Evolutionary conservation across 2,329 filamentous ascomycete genomes (phyloP), one percentile per base, ranked within the genome.

Genomic region (Penicillium italicum): DNA sequence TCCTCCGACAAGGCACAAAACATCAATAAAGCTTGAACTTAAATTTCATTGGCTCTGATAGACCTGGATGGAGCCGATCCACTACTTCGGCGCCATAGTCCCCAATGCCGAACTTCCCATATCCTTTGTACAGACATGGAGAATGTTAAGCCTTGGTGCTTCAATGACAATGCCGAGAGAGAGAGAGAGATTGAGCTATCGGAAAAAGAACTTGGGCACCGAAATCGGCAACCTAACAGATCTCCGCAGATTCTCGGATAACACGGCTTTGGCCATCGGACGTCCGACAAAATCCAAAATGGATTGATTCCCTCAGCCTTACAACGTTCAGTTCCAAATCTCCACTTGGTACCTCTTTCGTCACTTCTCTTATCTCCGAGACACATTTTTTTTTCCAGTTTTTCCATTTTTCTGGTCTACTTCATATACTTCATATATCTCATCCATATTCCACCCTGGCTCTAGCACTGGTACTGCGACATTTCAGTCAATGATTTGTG

Each of bases 241-340:
- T 9, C n/a, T 48, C 22, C 47, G 9, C 5, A n/a, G 24, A 24
- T 34, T 48, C 24, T 55, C 68, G 68, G 68, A 52, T 71, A 68
- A 61, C 36, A 64, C 68, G 68, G 68, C 65, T 66, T 60, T 20
- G 31, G 20, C 22, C 44, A 56, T 60, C 56, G 60, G 60, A 58
- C 51, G 44, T 62, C 62, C 65, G 60, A 42, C 24, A n/a, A 33
- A 36, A 47, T 4, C 6, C 24, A 6, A 26, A 26, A 4, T 4
- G 24, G 24, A 26, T 6, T 6, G 6, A 28, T 9, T 28, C 26
- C 26, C 26, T 34, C 38, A 34, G 37, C 37, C 36, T 34, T 48
- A 41, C 36, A 10, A 10, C 26, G 24, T 10, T 7, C 5, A 37
- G 28, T 34, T n/a, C 7, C 11, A 52, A 30, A 22, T 47, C 5